phyloP scores from a whole-genome alignment of 2,329 filamentous ascomycete genomes.

The Blastomyces emzantsi region DNA sequence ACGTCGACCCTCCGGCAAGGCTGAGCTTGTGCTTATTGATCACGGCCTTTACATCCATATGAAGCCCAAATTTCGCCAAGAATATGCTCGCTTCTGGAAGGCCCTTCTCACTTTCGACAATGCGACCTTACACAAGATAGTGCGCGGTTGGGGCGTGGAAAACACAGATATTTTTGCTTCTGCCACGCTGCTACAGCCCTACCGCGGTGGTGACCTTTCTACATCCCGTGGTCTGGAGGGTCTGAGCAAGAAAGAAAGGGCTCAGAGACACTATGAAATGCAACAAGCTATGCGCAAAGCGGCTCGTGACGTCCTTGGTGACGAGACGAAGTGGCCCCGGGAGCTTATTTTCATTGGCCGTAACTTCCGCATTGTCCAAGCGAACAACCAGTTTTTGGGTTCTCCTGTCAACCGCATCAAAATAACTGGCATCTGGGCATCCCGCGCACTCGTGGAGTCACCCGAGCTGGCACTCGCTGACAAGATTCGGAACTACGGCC shows the following conservation, averaged over 20 bases:
- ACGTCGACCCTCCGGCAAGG: conserved; percentile 66
- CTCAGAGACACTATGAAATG: conserved; percentile 63
- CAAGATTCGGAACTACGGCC: conserved; percentile 59
- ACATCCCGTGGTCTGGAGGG: conserved; percentile 50
- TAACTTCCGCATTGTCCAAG: conserved; percentile 87
- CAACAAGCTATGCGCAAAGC: conserved; percentile 62
- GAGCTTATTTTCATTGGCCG: conserved; percentile 88
- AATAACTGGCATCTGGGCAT: conserved; percentile 87
- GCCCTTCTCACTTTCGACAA: conserved; percentile 91
- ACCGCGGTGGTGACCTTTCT: conserved; percentile 69
- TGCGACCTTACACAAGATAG: conserved; percentile 61
- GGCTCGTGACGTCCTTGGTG: conserved; percentile 70
- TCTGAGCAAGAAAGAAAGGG: conserved; percentile 46
- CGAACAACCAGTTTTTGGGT: conserved; percentile 84
- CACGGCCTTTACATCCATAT: conserved; percentile 95
- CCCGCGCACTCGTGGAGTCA: conserved; percentile 68
- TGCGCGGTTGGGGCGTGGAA: conserved; percentile 74
- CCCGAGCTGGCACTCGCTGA: conserved; percentile 53
- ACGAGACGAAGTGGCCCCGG: conserved; percentile 81
- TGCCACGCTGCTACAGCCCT: conserved; percentile 81
- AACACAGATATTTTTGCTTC: conserved; percentile 86
- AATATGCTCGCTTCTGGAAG: conserved; percentile 91
- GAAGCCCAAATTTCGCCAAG: conserved; percentile 68
- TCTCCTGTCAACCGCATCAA: conserved; percentile 87
- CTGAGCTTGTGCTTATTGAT: conserved; percentile 92